These are phyloP conservation scores for Penicillium olsonii DNA, from an alignment of 2,329 filamentous ascomycete species.

Conservation along the genomic window DNA sequence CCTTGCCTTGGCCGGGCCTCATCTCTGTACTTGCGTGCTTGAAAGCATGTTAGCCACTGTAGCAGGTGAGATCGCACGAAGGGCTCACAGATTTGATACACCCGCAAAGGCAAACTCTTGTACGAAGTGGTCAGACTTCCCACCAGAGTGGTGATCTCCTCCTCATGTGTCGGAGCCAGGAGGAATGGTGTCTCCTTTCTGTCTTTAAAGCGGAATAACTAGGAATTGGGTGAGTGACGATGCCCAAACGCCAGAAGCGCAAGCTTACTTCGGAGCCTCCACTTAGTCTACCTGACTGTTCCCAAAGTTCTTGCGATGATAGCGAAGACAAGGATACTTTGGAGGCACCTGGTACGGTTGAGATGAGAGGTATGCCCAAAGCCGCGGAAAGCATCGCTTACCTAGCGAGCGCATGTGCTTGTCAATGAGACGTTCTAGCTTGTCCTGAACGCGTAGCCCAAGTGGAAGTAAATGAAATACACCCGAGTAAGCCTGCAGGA, in stretches of 20 bases:
- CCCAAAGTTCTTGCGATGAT: conserved; percentile 82
- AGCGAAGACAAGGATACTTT: conserved; percentile 24
- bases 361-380: not conserved
- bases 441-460: conserved; percentile 82
- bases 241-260: not conserved
- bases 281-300: conserved; percentile 76
- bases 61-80: not conserved
- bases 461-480: conserved; percentile 91
- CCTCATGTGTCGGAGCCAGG: conserved; percentile 90
- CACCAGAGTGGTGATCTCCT: conserved; percentile 87
- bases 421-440: conserved; percentile 82
- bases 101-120: conserved; percentile 77
- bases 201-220: conserved; percentile 81
- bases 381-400: conserved; percentile 35
- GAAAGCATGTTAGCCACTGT: not conserved
- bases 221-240: conserved; percentile 22
- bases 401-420: conserved; percentile 80
- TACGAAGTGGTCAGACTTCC: conserved; percentile 74
- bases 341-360: conserved; percentile 19
- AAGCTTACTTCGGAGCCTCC: conserved; percentile 68
- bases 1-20: conserved; percentile 87
- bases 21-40: conserved; percentile 90
- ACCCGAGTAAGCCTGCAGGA: conserved; percentile 72
- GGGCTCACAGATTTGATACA: conserved; percentile 81
- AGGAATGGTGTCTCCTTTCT: conserved; percentile 74